phyloP scores from a whole-genome alignment of 148 eudicot species.

The Camellia sinensis region DNA sequence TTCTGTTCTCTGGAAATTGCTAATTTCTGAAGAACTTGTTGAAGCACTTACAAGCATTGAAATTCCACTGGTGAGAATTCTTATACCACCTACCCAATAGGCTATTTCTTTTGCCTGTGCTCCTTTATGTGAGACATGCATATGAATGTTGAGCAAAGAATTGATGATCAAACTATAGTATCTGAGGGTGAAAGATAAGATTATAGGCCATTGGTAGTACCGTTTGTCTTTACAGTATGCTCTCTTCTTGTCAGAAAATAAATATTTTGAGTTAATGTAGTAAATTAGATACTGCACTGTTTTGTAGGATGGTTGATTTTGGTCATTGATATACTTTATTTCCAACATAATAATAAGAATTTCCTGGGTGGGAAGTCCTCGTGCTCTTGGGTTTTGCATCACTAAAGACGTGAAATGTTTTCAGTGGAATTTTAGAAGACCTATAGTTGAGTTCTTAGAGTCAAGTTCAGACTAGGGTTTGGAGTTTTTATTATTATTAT shows the following conservation, averaged over 20 bases:
- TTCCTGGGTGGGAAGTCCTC: background rate
- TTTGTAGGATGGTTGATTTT: background rate
- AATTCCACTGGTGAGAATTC: slow-evolving; percentile 61
- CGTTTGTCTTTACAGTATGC: background rate
- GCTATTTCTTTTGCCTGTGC: background rate
- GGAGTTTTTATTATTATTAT: background rate
- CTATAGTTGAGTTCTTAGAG: background rate
- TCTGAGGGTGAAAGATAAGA: background rate
- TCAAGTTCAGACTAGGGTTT: background rate
- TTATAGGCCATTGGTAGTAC: background rate
- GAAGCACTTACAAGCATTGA: slow-evolving; percentile 69
- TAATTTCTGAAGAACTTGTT: slow-evolving; percentile 75
- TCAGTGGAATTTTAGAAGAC: background rate
- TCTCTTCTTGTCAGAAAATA: background rate
- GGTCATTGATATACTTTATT: background rate
- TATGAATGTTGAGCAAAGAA: background rate
- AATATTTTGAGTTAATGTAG: background rate
- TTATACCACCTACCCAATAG: background rate
- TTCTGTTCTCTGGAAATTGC: slow-evolving; percentile 85
- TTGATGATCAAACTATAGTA: background rate
- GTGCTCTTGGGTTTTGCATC: background rate
- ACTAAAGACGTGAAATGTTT: background rate
- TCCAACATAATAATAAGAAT: too few relatives aligned
- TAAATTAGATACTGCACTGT: background rate
- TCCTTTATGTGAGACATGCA: background rate